Evolutionary conservation across 2,329 filamentous ascomycete genomes (phyloP), one percentile per base, ranked within the genome.

Genomic region (Colletotrichum gloeosporioides): DNA sequence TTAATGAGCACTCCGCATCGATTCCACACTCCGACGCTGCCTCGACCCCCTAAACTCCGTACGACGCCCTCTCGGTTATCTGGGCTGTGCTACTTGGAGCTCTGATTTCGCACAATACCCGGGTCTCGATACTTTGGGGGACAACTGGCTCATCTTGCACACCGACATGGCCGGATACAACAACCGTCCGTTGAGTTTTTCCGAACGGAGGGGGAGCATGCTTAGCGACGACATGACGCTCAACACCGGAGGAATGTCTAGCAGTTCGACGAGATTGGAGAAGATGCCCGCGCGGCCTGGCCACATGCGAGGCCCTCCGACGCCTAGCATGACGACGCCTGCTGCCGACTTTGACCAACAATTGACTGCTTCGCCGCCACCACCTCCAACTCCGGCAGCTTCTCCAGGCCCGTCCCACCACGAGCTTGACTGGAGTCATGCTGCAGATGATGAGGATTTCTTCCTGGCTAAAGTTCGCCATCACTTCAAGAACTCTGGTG

Each of bases 401-500:
- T 93, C 91, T 55, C 92, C 92, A 6, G 92, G 92, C 3, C 92
- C 92, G 8, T 89, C 90, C 8, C 89, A 92, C 79, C 87, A 87
- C 76, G 90, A 91, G 78, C 90, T 90, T 15, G 93, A 95, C 85
- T 96, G 95, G 94, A 95, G 93, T 82, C 92, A 92, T 77, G 93
- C 93, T 25, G 93, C 93, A 57, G 94, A 95, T 76, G 92, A 95
- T 81, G 95, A 98, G 83, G 95, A 98, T 82, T 92, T 94, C 78
- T 95, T 96, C 80, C 90, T 98, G 71, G 90, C 95, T 79, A 93
- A 96, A 82, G 92, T 97, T 74, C 92, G 95, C 77, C 91, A 93
- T 77, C 92, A 96, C 81, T 99, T 99, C 82, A 92, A 93, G 81
- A 92, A 93, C 71, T 93, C 95, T 84, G 94, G 93, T 74, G 91